Base-by-base conservation (phyloP, 140 eudicot species). In the Erigeron philadelphicus region DNA sequence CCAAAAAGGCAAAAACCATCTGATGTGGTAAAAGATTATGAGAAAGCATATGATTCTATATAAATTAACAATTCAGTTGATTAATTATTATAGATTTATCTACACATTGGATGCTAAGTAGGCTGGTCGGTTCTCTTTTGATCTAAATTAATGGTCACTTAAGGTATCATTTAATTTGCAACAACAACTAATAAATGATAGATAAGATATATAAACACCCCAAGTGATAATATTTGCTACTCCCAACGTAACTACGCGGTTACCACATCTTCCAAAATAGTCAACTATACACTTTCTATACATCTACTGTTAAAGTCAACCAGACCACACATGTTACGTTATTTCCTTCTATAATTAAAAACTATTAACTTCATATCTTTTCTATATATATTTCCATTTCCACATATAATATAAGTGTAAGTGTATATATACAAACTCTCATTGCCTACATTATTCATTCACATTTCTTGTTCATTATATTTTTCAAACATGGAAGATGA, bases 251-350 rank as follows among this genome's bases (percentile, higher is more conserved):
- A 71, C 61, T 21, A 80, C 81, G 79, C 69, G 72, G 70, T 72
- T 21, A 61, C 72, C 47, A 67, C 68, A 66, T 45, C 72, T 52
- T 50, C 69, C 58, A 17, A 52, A n/a, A 13, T 19, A 42, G 73
- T 73, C 73, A 61, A 70, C 72, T 7, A 11, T 50, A 23, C 62
- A 64, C 58, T 75, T 57, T 64, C 72, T 41, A 3, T 50, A 53
- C 50, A 35, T 40, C 63, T 48, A 57, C 77, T 57, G 70, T 72
- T 84, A 6, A 4, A 55, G 86, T 84, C 86, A 84, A 84, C 87
- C 81, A 71, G 70, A 80, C 87, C 78, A 74, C 61, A 71, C 84
- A 85, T 75, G 77, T 80, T 52, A 52, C 58, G 58, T 15, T 52
- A 52, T 19, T 52, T 52, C 58, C 58, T 52, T 52, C 17, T 6